These are phyloP conservation scores for Tolypocladium endophyticum DNA, from an alignment of 2,329 filamentous ascomycete genomes.

Conservation along the genomic window DNA sequence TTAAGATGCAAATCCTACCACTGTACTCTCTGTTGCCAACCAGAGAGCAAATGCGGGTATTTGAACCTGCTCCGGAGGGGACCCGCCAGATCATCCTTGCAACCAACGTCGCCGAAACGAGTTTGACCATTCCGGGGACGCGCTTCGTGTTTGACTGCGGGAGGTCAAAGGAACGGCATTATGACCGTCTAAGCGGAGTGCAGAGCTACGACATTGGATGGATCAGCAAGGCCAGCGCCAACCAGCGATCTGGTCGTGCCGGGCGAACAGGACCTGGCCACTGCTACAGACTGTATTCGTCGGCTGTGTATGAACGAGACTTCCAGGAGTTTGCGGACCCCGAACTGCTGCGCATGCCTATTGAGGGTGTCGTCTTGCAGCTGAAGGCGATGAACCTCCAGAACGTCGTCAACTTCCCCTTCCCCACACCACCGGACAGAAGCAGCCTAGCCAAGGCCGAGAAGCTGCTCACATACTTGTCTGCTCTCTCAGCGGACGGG, in stretches of 20 bases:
- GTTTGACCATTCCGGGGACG: constrained; percentile 90
- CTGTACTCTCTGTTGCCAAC: constrained; percentile 89
- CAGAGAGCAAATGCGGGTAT: constrained; percentile 82
- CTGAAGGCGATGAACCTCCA: constrained; percentile 91
- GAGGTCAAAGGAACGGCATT: constrained; percentile 82
- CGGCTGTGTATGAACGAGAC: constrained; percentile 83
- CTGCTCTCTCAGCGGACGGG: constrained; percentile 61
- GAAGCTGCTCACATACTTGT: constrained; percentile 74
- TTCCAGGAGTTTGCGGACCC: constrained; percentile 80
- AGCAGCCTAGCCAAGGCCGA: constrained; percentile 73
- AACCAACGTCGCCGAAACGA: constrained; percentile 95
- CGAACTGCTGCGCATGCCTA: constrained; percentile 81
- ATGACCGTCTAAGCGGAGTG: constrained; percentile 78
- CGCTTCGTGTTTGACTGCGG: constrained; percentile 95
- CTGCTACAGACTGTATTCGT: constrained; percentile 90
- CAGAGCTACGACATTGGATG: constrained; percentile 93
- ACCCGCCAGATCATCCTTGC: constrained; percentile 80
- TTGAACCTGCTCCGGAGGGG: constrained; percentile 72
- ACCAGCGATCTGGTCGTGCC: constrained; percentile 84
- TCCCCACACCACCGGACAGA: constrained; percentile 79
- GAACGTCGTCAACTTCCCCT: constrained; percentile 87
- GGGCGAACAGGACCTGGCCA: constrained; percentile 93
- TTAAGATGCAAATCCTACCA: constrained; percentile 80
- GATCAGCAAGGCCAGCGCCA: constrained; percentile 95
- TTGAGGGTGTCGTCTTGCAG: constrained; percentile 86